Base-by-base conservation (phyloP, 768 basidiomycete species). In the Epithele typhae region DNA sequence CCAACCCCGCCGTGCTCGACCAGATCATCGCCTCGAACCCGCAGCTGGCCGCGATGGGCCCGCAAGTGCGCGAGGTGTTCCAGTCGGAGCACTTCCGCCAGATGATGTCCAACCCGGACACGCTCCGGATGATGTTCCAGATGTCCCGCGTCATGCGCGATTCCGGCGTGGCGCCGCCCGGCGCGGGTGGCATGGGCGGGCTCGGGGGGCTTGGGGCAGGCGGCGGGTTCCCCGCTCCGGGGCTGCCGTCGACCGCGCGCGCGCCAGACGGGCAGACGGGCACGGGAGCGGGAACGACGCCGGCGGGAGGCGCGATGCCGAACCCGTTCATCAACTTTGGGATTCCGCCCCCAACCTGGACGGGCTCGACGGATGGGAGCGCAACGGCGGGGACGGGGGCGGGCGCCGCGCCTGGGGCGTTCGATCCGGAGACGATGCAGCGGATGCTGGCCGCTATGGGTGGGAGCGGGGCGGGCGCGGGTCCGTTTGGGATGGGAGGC, bases 1-100 rank as follows among this genome's bases (percentile, higher is more conserved):
- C 82, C 6, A 87, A 94, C 58, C 94, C 95, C 0, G 82, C 79
- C n/a, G 71, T 97, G 39, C 68, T 97, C 42, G 94, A 98, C 46
- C 84, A 93, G 64, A 71, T 94, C 57, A 84, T 95, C 53, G 77
- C 82, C 0, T 77, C 78, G 43, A 88, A 92, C 64, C 93, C 95
- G 0, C 81, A 91, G 56, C 70, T 87, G 57, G 68, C 78, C 23
- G 63, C 69, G 0, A 85, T 93, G 81, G 87, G 75, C 1, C 91
- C 92, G 0, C 87, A 90, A 59, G 78, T 91, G 15, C 75, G 92
- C 18, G 72, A 84, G 49, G 72, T 88, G 37, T 87, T 92, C 66
- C 84, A 86, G 61, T 86, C 81, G 59, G 80, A 82, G 24, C 71
- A 75, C 35, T 90, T 91, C 61, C 71, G 88, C 37, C 72, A 83